Conservation (phyloP, 1,284 basidiomycete genomes). For the Rhodotorula glutinis region DNA sequence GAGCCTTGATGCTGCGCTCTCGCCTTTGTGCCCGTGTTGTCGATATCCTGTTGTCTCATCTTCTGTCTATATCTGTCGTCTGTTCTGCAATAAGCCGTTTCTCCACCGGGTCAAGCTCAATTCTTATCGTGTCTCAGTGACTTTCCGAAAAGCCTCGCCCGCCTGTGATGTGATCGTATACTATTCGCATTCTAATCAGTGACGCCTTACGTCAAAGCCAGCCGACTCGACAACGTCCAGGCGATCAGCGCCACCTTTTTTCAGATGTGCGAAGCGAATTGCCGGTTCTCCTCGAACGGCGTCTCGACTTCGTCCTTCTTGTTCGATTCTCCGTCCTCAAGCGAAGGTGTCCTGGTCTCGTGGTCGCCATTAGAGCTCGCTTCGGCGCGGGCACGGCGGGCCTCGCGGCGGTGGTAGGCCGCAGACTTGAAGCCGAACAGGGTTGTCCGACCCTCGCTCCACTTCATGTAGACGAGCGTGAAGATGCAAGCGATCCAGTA, state of each 20-base stretch:
- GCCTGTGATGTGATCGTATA: no score
- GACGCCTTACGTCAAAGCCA: no score
- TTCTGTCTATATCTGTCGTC: no score
- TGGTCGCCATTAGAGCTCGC: background rate
- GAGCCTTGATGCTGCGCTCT: background rate
- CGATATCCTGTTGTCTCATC: no score
- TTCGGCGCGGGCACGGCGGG: conserved; percentile 4
- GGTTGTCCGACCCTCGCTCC: conserved; percentile 52
- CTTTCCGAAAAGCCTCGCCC: no score
- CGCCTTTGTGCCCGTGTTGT: no score
- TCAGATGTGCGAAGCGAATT: conserved; percentile 24
- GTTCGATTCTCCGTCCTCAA: background rate
- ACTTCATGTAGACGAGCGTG: conserved; percentile 67
- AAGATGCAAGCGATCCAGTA: conserved; percentile 59
- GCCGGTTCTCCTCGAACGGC: conserved; percentile 23
- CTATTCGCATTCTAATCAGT: no score
- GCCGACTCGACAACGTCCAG: conserved; percentile 26
- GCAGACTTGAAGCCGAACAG: conserved; percentile 27
- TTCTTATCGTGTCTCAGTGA: no score
- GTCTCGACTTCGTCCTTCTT: conserved; percentile 25
- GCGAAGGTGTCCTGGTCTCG: background rate
- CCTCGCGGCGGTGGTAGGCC: conserved; percentile 22
- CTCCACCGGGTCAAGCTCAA: no score
- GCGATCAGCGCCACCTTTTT: background rate
- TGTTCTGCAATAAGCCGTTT: no score